Evolutionary conservation across 176 grass and related monocot genomes (phyloP).

Genomic region (Cocos nucifera): DNA sequence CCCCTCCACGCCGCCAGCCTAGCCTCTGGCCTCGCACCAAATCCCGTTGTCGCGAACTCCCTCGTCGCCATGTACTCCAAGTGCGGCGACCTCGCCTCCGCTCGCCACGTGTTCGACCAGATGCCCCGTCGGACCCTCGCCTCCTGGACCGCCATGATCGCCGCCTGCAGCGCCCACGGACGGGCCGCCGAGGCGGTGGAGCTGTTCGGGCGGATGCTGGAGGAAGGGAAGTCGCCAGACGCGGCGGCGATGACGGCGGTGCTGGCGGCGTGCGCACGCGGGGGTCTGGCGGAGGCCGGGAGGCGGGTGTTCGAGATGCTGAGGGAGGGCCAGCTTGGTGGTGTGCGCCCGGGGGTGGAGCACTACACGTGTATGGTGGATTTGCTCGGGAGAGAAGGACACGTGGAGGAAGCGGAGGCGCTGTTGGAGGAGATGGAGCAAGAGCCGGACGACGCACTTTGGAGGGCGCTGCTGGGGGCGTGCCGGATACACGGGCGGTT

Average conservation of each 20-base stretch:
- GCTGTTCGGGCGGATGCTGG: conserved; percentile 8
- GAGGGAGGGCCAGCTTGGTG: not conserved
- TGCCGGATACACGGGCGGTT: conserved; percentile 34
- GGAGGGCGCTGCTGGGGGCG: conserved; percentile 23
- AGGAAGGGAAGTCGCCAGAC: conserved; percentile 23
- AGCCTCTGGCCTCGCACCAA: not conserved
- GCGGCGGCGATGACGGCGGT: conserved; percentile 18
- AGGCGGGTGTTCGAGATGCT: conserved; percentile 35
- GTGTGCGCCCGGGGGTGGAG: conserved; percentile 28
- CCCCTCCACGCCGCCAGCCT: conserved; percentile 7
- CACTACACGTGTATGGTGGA: conserved; percentile 77
- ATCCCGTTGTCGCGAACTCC: conserved; percentile 1
- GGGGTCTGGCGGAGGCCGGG: conserved; percentile 28
- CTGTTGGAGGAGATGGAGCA: conserved; percentile 34
- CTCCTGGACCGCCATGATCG: conserved; percentile 32
- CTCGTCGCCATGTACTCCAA: conserved; percentile 6
- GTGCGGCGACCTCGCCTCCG: conserved; percentile 9
- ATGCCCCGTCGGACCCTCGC: not conserved
- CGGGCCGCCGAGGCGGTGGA: conserved; percentile 13
- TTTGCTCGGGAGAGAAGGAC: conserved; percentile 31
- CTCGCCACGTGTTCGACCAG: conserved; percentile 21
- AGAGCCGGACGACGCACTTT: conserved; percentile 41
- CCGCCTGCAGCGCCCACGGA: conserved; percentile 38
- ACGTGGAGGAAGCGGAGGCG: conserved; percentile 52
- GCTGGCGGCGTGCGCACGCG: conserved; percentile 40